A percentile compares a stretch with the other conserved stretches of the same genome.
Evolutionary conservation across 768 basidiomycete species (phyloP).

Genomic region (Mycena filopes): DNA sequence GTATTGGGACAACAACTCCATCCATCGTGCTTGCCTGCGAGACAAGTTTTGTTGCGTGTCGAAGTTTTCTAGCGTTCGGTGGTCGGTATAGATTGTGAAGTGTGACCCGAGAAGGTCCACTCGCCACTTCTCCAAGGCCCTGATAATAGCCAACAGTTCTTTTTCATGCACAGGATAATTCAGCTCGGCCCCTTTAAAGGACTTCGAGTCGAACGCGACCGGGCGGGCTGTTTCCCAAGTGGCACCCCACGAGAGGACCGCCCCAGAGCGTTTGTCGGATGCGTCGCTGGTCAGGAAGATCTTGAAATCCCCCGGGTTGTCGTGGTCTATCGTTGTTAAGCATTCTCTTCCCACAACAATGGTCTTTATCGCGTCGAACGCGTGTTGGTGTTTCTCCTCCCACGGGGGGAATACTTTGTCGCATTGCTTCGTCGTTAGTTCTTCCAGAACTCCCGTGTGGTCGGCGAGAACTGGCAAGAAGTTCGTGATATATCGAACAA

Average conservation of each 20-base stretch:
- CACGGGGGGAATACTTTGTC: neutral
- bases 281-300: neutral
- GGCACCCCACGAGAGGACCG: neutral
- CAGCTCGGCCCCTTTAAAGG: slow-evolving; percentile 1
- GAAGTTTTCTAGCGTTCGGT: neutral
- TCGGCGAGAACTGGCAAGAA: neutral
- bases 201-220: slow-evolving; percentile 5
- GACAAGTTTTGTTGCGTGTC: neutral
- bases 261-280: neutral
- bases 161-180: slow-evolving; percentile 8
- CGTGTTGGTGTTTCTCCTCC: neutral
- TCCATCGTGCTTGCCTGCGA: neutral
- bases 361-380: neutral
- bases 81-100: neutral
- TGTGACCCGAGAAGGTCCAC: neutral
- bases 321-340: neutral
- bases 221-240: slow-evolving; percentile 6
- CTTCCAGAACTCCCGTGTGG: neutral
- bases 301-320: neutral
- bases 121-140: neutral
- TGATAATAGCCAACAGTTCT: slow-evolving; percentile 2
- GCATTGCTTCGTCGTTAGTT: neutral
- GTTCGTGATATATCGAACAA: neutral
- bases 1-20: neutral
- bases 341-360: neutral